Percentiles rank a stretch among this genome's conserved stretches.
phyloP scores from a whole-genome alignment of 345 rosid genomes.

The Mallotus nudiflorus region DNA sequence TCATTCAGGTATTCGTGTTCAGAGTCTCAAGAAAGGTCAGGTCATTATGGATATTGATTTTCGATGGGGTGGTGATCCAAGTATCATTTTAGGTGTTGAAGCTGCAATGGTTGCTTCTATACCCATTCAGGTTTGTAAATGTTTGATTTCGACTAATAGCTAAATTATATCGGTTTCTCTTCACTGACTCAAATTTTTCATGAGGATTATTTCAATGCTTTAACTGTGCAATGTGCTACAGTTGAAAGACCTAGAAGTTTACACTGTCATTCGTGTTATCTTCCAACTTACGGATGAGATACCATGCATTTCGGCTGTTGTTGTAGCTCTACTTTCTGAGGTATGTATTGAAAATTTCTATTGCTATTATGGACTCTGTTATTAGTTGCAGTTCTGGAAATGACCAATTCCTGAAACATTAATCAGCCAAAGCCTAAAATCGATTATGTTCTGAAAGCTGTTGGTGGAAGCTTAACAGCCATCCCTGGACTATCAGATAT shows the following conservation, averaged over 20 bases:
- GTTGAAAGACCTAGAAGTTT: slow-evolving; percentile 98
- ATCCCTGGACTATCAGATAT: slow-evolving; percentile 94
- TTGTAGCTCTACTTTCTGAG: slow-evolving; percentile 94
- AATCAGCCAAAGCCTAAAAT: slow-evolving; percentile 95
- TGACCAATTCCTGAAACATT: slow-evolving; percentile 15
- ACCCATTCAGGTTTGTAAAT: slow-evolving; percentile 83
- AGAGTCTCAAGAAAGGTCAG: slow-evolving; percentile 96
- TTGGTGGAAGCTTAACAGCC: slow-evolving; percentile 98
- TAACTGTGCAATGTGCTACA: slow-evolving; percentile 39
- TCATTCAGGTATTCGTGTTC: slow-evolving; percentile 85
- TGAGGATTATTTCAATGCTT: slow-evolving; percentile 13
- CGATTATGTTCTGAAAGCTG: slow-evolving; percentile 91
- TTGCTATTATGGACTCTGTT: not conserved
- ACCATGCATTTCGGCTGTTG: slow-evolving; percentile 98
- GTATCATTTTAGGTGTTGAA: slow-evolving; percentile 86
- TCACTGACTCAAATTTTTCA: not conserved
- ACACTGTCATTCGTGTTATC: slow-evolving; percentile 87
- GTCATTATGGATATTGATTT: slow-evolving; percentile 94
- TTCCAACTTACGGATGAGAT: slow-evolving; percentile 98
- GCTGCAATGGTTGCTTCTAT: slow-evolving; percentile 96
- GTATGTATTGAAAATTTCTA: slow-evolving; percentile 35
- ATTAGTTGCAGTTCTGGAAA: slow-evolving; percentile 7
- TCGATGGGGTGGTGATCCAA: slow-evolving; percentile 99
- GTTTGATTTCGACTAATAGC: slow-evolving; percentile 1
- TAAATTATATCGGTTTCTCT: slow-evolving; percentile 1